Evolutionary conservation across 2,329 filamentous ascomycete genomes (phyloP).

Genomic region (Volutella citrinella): DNA sequence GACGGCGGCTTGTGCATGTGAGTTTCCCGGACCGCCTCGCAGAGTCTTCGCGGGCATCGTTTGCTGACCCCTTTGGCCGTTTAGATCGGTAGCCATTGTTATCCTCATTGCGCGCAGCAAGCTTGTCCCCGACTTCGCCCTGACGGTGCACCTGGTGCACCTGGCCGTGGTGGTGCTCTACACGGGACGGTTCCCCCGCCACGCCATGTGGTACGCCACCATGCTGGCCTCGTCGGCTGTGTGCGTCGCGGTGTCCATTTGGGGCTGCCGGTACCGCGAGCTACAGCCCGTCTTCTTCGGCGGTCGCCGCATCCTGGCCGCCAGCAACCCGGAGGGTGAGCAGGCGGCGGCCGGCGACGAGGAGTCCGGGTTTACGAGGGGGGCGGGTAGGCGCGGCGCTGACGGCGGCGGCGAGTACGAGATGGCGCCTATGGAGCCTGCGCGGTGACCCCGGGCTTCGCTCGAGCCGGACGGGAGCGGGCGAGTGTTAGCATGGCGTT

Average conservation of each 20-base stretch:
- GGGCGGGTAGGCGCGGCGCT: constrained; percentile 44
- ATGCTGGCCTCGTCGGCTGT: constrained; percentile 46
- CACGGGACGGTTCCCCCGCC: constrained; percentile 69
- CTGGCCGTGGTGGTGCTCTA: constrained; percentile 76
- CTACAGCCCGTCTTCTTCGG: constrained; percentile 86
- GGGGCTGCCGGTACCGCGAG: constrained; percentile 89
- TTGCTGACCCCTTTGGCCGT: constrained; percentile 1
- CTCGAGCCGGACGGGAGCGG: no score
- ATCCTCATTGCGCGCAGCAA: constrained; percentile 85
- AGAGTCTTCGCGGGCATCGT: no score
- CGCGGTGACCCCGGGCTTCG: constrained; percentile 6
- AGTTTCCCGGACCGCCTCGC: no score
- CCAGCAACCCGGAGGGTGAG: constrained; percentile 15
- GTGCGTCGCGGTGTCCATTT: constrained; percentile 67
- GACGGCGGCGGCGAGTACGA: constrained; percentile 62
- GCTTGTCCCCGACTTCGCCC: constrained; percentile 89
- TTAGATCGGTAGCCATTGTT: constrained; percentile 78
- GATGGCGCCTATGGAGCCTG: constrained; percentile 54
- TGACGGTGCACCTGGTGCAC: constrained; percentile 84
- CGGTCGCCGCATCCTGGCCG: constrained; percentile 44
- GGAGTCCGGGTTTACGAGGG: constrained; percentile 49
- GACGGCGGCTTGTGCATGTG: constrained; percentile 53
- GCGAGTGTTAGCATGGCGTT: no score
- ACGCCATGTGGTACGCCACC: constrained; percentile 81
- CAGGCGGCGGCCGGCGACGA: constrained; percentile 34